Evolutionary conservation across 805 yeast genomes (phyloP).

Genomic region (Schwanniomyces sp.): DNA sequence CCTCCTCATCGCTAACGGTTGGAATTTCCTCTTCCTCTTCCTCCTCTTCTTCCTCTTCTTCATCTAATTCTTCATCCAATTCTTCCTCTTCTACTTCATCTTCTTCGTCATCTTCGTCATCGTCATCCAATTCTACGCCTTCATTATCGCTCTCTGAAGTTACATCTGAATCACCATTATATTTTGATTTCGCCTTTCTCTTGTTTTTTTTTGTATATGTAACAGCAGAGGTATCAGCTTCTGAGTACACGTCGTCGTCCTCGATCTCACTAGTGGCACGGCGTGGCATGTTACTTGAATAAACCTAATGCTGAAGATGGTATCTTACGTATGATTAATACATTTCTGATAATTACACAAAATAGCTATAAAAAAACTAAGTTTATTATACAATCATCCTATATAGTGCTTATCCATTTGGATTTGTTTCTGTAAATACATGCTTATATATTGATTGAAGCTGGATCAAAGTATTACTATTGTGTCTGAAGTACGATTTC

Average conservation of each 20-base stretch:
- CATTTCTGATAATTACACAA: neutral
- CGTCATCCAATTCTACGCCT: conserved; percentile 6
- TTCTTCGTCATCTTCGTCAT: conserved; percentile 9
- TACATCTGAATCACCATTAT: conserved; percentile 7
- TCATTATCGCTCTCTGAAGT: conserved; percentile 9
- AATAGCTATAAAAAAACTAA: neutral
- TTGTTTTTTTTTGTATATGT: conserved; percentile 11
- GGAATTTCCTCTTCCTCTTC: conserved; percentile 23
- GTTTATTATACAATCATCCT: too few relatives aligned
- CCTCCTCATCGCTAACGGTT: conserved; percentile 29
- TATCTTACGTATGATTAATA: neutral
- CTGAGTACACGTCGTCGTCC: conserved; percentile 9
- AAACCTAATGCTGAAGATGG: neutral
- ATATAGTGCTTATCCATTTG: too few relatives aligned
- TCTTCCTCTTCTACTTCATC: conserved; percentile 18
- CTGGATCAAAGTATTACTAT: too few relatives aligned
- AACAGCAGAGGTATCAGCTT: conserved; percentile 6
- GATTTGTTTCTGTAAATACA: too few relatives aligned
- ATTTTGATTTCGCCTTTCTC: conserved; percentile 3
- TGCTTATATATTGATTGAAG: too few relatives aligned
- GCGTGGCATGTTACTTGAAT: conserved; percentile 5
- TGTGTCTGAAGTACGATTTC: too few relatives aligned
- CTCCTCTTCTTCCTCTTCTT: conserved; percentile 22
- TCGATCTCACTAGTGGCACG: conserved; percentile 12
- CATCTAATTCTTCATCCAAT: conserved; percentile 14